These are phyloP conservation scores for Alternaria atra DNA, from an alignment of 2,329 filamentous ascomycete species.

Conservation along the genomic window DNA sequence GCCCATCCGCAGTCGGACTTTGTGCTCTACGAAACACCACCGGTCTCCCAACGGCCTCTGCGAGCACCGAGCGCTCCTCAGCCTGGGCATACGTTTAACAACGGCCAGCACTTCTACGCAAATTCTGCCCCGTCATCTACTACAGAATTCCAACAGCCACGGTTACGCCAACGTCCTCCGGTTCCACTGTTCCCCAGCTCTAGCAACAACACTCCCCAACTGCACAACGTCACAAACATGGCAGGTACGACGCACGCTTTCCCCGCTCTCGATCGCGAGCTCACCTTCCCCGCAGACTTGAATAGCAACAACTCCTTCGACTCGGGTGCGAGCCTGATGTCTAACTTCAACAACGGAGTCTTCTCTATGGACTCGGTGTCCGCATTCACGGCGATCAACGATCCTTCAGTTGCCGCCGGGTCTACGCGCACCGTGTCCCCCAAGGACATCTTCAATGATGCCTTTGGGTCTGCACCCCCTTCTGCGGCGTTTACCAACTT, in stretches of 20 bases:
- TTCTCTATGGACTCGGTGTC: constrained; percentile 42
- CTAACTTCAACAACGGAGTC: constrained; percentile 50
- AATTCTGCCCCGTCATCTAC: constrained; percentile 71
- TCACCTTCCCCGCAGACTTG: constrained; percentile 47
- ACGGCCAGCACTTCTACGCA: constrained; percentile 70
- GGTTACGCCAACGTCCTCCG: constrained; percentile 68
- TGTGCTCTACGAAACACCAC: constrained; percentile 72
- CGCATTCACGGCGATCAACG: constrained; percentile 58
- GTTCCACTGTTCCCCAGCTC: constrained; percentile 75
- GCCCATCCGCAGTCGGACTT: constrained; percentile 73
- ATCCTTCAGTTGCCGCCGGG: constrained; percentile 49
- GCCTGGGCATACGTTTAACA: constrained; percentile 67
- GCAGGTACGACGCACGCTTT: constrained; percentile 46
- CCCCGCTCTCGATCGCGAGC: constrained; percentile 27
- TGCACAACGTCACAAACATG: constrained; percentile 48
- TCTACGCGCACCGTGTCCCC: constrained; percentile 76
- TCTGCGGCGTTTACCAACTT: constrained; percentile 83
- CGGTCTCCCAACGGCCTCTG: constrained; percentile 53
- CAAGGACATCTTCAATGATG: constrained; percentile 78
- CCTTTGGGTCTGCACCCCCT: constrained; percentile 78
- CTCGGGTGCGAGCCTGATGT: constrained; percentile 58
- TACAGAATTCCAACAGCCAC: constrained; percentile 64
- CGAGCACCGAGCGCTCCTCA: constrained; percentile 63
- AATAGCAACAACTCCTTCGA: constrained; percentile 54
- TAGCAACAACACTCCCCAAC: constrained; percentile 63